Base-by-base conservation (phyloP, 352 stramenopile genomes). In the Plasmopara muralis region DNA sequence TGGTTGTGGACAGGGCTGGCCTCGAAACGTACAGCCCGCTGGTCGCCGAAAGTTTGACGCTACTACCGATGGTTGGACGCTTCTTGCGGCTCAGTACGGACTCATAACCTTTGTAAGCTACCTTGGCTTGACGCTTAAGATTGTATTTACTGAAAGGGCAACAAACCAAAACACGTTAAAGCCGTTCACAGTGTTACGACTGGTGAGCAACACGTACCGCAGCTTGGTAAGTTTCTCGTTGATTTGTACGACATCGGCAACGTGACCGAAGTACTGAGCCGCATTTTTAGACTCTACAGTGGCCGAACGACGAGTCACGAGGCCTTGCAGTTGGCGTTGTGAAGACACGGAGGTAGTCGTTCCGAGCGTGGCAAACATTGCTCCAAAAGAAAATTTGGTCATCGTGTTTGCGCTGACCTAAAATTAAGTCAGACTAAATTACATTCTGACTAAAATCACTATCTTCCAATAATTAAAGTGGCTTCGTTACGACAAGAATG, bases 71-170 rank as follows among this genome's bases (percentile, higher is more conserved):
- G 0, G 55, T 44, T 8, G 57, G 53, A 25, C 82, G 79, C 54
- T 92, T 92, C 53, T 84, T 85, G 29, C 75, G 68, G 49, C 70
- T 90, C 20, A 92, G 51, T 15, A 92, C 82, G 7, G 73, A 68
- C 56, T 92, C 82, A 53, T 90, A 89, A 33, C 79, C 82, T 14
- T 85, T 61, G 47, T 74, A 72, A 7, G 69, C 66, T 2, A 88
- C 63, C 38, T 81, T 71, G 46, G 68, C 70, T 30, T 76, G 58
- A 43, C 82, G 75, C 63, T 87, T 89, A 31, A 89, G 62, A 48
- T 82, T 87, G 57, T 84, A 82, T 31, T 50, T 59, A 20, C 77
- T 88, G 55, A 33, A 59, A 41, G 13, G 38, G 16, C 29, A 29
- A 45, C 14, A 50, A 50, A 45, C 42, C 35, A 29, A 62, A 47